Evolutionary conservation across 768 basidiomycete species (phyloP).

Genomic region (Zangia roseola): DNA sequence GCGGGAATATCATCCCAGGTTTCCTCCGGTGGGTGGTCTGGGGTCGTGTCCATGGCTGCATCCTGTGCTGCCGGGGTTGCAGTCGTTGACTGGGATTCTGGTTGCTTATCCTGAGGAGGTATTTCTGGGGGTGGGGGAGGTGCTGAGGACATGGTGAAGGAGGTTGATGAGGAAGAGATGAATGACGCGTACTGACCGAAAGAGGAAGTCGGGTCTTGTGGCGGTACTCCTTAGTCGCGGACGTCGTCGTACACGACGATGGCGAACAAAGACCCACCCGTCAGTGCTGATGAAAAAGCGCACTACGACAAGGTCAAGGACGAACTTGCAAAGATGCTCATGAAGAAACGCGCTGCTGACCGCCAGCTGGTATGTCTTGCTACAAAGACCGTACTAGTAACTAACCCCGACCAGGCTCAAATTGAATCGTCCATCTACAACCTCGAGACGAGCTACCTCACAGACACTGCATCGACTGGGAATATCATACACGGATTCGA

Average conservation of each 20-base stretch:
- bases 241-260: conserved; percentile 17
- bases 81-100: conserved; percentile 38
- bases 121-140: conserved; percentile 49
- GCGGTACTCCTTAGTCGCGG: not conserved
- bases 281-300: conserved; percentile 64
- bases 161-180: conserved; percentile 1
- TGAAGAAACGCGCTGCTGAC: conserved; percentile 73
- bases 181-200: conserved; percentile 31
- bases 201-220: conserved; percentile 19
- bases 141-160: conserved; percentile 51
- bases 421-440: conserved; percentile 79
- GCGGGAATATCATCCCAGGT: conserved; percentile 91
- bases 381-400: not conserved
- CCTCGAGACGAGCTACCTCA: conserved; percentile 71
- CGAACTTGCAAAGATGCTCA: conserved; percentile 70
- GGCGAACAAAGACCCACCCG: conserved; percentile 40
- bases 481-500: conserved; percentile 90
- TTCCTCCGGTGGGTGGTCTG: conserved; percentile 71
- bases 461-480: conserved; percentile 79
- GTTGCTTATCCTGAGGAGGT: conserved; percentile 48
- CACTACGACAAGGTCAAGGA: conserved; percentile 73
- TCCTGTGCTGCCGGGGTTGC: conserved; percentile 34
- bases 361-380: conserved; percentile 63
- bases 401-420: conserved; percentile 52
- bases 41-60: conserved; percentile 68